phyloP scores from a whole-genome alignment of 75 land plant species.

The Sequoia sempervirens region DNA sequence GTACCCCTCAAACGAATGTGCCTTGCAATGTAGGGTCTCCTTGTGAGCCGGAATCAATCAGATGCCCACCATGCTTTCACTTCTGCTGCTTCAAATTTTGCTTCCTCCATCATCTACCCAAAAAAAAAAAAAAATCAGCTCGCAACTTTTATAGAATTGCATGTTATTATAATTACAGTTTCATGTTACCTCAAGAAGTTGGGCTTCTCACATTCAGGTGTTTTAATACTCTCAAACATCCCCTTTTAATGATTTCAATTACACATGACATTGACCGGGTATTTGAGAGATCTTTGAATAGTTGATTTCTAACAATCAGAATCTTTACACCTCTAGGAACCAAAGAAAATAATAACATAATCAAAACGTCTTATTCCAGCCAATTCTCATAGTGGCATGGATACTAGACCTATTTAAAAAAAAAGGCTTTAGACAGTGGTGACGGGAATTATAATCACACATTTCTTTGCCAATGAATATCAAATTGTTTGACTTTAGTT shows the following conservation, averaged over 20 bases:
- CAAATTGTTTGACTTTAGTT: no score
- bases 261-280: not conserved
- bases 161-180: not conserved
- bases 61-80: conserved; percentile 85
- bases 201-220: not conserved
- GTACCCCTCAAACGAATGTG: conserved; percentile 74
- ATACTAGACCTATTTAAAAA: no score
- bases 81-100: conserved; percentile 69
- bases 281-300: not conserved
- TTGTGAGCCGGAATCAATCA: conserved; percentile 68
- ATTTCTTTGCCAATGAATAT: no score
- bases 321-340: no score
- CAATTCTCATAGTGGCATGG: no score
- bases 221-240: not conserved
- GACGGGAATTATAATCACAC: no score
- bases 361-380: no score
- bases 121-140: not conserved
- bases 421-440: no score
- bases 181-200: not conserved
- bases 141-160: not conserved
- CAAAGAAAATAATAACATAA: no score
- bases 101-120: conserved; percentile 70
- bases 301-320: no score
- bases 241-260: no score
- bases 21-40: conserved; percentile 69